A percentile compares a stretch with the other conserved stretches of the same genome.
phyloP scores from a whole-genome alignment of 768 basidiomycete genomes.

The Collybia mongolica region DNA sequence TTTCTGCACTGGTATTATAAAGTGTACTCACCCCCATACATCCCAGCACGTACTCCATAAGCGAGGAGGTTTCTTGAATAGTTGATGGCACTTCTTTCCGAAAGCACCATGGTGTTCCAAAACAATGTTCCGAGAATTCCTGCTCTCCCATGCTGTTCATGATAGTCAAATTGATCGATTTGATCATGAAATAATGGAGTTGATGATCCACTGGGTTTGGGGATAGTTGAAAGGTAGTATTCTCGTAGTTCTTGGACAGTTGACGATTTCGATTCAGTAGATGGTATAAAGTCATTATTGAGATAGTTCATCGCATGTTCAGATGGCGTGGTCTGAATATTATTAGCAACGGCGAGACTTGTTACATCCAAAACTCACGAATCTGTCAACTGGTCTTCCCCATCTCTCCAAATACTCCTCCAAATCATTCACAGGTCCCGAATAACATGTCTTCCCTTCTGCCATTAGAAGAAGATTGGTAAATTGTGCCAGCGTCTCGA shows the following conservation, averaged over 20 bases:
- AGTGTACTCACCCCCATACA: slow-evolving; percentile 45
- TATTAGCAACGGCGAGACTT: slow-evolving; percentile 18
- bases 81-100: slow-evolving; percentile 45
- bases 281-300: slow-evolving; percentile 40
- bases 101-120: slow-evolving; percentile 45
- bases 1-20: background rate
- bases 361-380: slow-evolving; percentile 18
- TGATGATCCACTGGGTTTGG: background rate
- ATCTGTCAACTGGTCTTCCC: slow-evolving; percentile 34
- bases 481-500: slow-evolving; percentile 60
- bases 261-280: slow-evolving; percentile 14
- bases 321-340: slow-evolving; percentile 44
- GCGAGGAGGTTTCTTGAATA: slow-evolving; percentile 56
- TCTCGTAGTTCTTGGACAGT: slow-evolving; percentile 28
- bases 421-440: slow-evolving; percentile 39
- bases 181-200: slow-evolving; percentile 2
- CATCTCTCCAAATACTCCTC: slow-evolving; percentile 38
- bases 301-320: slow-evolving; percentile 63
- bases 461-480: slow-evolving; percentile 58
- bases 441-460: slow-evolving; percentile 44
- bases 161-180: background rate
- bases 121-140: slow-evolving; percentile 27
- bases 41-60: slow-evolving; percentile 53
- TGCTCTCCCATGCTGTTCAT: slow-evolving; percentile 23
- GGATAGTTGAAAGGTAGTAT: slow-evolving; percentile 28